Evolutionary conservation across 2,329 filamentous ascomycete species (phyloP), one percentile per base, ranked within the genome.

Genomic region (Talaromyces sp.): DNA sequence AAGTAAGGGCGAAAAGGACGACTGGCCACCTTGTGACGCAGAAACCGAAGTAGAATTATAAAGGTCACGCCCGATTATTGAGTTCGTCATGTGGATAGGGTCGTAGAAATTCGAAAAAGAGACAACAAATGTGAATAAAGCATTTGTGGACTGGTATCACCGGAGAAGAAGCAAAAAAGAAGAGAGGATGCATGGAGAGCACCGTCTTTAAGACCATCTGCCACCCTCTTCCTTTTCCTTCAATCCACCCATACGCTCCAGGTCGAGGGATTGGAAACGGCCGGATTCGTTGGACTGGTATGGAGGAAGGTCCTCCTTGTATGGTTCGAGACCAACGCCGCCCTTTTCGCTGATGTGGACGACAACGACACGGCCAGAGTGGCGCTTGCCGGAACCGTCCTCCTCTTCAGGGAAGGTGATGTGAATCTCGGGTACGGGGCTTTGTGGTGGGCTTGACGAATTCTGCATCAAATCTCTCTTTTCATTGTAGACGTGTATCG

Each of bases 371-470:
- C 93, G 88, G 36, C 93, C 93, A 67, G 89, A 92, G 80, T 90
- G 90, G 69, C 84, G 84, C 76, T 88, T 91, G 68, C 93, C 93
- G 59, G 79, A 71, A 56, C 85, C 81, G 67, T 92, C 90, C 72
- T 97, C 93, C 68, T 96, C 88, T 81, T 98, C 95, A 17, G 95
- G 95, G 81, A 99, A 98, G 39, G 95, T 98, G 76, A 99, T 96
- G 77, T 93, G 92, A 71, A 99, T 99, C 79, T 98, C 91, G 22
- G 95, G 95, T 30, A 98, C 91, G n/a, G 90, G 88, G 53, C 89
- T 91, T 69, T 89, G 81, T 25, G 93, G 90, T 17, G 91, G 88
- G 65, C 87, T 89, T 63, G 84, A 82, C 33, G 90, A 89, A 77
- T 90, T 90, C 66, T 87, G 84, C 67, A 93, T 86, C 78, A 96